phyloP scores from a whole-genome alignment of 164 flowering plant species.

The Stephania japonica region DNA sequence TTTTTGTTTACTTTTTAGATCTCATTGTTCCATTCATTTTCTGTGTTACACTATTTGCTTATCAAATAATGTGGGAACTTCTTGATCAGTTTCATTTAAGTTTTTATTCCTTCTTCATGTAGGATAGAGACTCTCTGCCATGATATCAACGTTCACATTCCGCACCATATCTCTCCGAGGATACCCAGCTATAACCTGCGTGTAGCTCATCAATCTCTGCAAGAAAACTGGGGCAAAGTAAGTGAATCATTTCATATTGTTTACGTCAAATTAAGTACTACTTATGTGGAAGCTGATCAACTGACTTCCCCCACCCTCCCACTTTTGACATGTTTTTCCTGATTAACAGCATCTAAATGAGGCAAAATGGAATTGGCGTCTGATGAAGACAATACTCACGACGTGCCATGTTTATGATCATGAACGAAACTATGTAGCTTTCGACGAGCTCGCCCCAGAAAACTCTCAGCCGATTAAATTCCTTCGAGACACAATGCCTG shows the following conservation, averaged over 20 bases:
- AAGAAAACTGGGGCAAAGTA: slow-evolving; percentile 91
- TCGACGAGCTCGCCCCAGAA: slow-evolving; percentile 61
- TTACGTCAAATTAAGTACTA: background rate
- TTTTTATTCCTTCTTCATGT: slow-evolving; percentile 1
- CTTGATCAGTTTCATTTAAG: background rate
- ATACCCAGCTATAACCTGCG: slow-evolving; percentile 87
- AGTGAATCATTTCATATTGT: slow-evolving; percentile 14
- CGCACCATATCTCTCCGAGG: slow-evolving; percentile 81
- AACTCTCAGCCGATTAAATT: slow-evolving; percentile 65
- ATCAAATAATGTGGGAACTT: background rate
- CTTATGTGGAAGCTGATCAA: background rate
- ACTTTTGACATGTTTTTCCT: background rate
- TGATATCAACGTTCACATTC: slow-evolving; percentile 86
- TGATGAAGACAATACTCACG: slow-evolving; percentile 95
- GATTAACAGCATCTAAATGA: slow-evolving; percentile 65
- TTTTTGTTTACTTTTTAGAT: background rate
- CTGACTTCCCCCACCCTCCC: background rate
- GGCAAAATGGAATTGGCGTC: slow-evolving; percentile 93
- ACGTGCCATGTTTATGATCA: slow-evolving; percentile 69
- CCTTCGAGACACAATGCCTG: slow-evolving; percentile 80
- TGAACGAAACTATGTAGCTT: slow-evolving; percentile 57
- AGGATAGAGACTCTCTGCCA: slow-evolving; percentile 52
- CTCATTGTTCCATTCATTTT: background rate
- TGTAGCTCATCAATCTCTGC: slow-evolving; percentile 64
- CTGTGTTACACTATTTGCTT: background rate